Evolutionary conservation across 1,284 basidiomycete species (phyloP).

Genomic region (Serendipita sp.): DNA sequence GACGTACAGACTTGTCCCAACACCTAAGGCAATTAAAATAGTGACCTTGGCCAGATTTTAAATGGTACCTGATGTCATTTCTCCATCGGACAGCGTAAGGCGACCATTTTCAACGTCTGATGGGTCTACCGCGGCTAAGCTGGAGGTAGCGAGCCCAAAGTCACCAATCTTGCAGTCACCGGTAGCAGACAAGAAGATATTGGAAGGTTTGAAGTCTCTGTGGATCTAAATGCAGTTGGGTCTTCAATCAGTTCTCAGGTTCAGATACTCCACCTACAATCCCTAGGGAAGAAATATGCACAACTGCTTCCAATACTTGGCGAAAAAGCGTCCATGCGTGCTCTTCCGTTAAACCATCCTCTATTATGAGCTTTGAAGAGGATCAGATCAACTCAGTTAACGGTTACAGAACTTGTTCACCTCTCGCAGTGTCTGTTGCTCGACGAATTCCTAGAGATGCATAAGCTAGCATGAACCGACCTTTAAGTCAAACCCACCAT

Average conservation of each 20-base stretch:
- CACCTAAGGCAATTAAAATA: conserved; percentile 34
- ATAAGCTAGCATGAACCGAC: conserved; percentile 5
- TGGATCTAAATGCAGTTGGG: conserved; percentile 40
- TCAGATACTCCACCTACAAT: conserved; percentile 35
- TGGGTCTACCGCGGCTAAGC: conserved; percentile 59
- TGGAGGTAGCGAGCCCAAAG: conserved; percentile 83
- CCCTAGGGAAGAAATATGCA: conserved; percentile 77
- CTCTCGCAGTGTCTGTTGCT: conserved; percentile 70
- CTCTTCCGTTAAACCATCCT: conserved; percentile 65
- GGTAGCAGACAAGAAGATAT: conserved; percentile 81
- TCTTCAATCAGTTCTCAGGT: conserved; percentile 7
- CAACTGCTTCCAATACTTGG: conserved; percentile 85
- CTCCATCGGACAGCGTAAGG: conserved; percentile 33
- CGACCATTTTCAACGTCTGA: conserved; percentile 39
- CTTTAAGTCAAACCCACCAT: conserved; percentile 41
- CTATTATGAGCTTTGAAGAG: conserved; percentile 28
- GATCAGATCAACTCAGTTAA: neutral
- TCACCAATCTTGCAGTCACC: conserved; percentile 92
- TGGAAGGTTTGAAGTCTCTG: conserved; percentile 83
- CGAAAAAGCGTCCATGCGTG: conserved; percentile 84
- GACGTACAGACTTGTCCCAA: conserved; percentile 87
- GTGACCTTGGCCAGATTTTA: conserved; percentile 8
- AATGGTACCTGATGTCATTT: conserved; percentile 55
- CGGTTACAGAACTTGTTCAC: conserved; percentile 23
- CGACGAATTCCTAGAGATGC: conserved; percentile 64